Evolutionary conservation across 768 basidiomycete species (phyloP), one percentile per base, ranked within the genome.

Genomic region (Lyophyllum atratum): DNA sequence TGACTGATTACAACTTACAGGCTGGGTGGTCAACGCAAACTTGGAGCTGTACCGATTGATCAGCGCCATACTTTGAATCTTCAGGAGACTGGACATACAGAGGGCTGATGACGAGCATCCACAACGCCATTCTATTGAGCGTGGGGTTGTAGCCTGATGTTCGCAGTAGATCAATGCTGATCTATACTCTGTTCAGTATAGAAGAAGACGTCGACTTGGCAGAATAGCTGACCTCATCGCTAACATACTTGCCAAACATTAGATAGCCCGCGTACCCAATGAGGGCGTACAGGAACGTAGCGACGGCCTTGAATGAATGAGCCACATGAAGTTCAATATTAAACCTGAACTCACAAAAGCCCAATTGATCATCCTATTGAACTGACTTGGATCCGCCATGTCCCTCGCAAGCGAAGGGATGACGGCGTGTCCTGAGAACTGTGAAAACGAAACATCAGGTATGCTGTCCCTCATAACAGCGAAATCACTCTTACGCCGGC

Each of bases 401-500:
- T 98, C 95, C 64, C 86, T 81, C 4, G 90, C 93, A 15, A 98
- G 72, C 21, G 90, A 92, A 19, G 95, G 95, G 48, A 98, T 89
- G 26, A 95, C 89, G 14, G 93, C 89, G 68, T 98, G 96, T 1
- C 95, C 95, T 2, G 93, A 86, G 65, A 96, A 95, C 85, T 93
- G 62, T 33, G 43, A 44, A 19, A 31, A n/a, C n/a, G n/a, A 46
- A 54, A 59, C 9, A 29, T 49, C 48, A 33, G 42, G 39, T 15
- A 40, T n/a, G 4, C 14, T 10, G 17, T 19, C 7, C 10, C 10
- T 49, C n/a, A 48, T 5, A 21, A 60, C 31, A 22, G 45, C 22
- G 26, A 22, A 48, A 19, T 25, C 55, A 47, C 19, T 67, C 83
- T 66, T 67, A 93, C 92, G 15, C 95, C 93, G 8, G 92, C 91